These are phyloP conservation scores for Megacollybia marginata DNA, from an alignment of 768 basidiomycete genomes.

Conservation along the genomic window DNA sequence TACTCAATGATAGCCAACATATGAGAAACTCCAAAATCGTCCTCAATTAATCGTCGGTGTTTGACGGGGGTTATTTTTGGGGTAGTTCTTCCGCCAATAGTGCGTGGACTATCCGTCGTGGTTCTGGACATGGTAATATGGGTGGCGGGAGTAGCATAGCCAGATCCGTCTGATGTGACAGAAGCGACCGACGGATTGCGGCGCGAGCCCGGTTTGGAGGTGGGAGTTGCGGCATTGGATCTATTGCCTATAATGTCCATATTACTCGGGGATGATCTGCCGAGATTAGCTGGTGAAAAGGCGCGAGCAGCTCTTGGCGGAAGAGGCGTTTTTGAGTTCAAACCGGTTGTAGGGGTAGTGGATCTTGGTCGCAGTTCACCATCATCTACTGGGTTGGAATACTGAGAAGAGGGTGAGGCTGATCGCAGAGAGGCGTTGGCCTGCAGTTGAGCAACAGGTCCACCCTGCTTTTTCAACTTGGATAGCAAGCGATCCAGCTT, in stretches of 20 bases:
- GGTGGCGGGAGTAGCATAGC: constrained; percentile 37
- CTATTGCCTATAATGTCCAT: constrained; percentile 6
- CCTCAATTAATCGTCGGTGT: constrained; percentile 48
- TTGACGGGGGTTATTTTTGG: constrained; percentile 33
- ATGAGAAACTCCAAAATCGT: constrained; percentile 80
- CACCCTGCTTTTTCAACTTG: constrained; percentile 56
- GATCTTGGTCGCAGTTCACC: constrained; percentile 6
- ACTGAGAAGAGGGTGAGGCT: constrained; percentile 43
- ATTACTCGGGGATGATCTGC: constrained; percentile 11
- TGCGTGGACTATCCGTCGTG: constrained; percentile 15
- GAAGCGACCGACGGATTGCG: constrained; percentile 72
- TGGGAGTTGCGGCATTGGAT: constrained; percentile 9
- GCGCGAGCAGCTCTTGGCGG: constrained; percentile 5
- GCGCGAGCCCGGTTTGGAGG: constrained; percentile 17
- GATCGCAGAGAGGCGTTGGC: constrained; percentile 24
- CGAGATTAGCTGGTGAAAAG: constrained; percentile 8
- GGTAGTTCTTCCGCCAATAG: constrained; percentile 11
- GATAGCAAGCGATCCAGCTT: constrained; percentile 68
- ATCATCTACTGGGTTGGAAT: constrained; percentile 42
- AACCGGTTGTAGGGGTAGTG: constrained; percentile 9
- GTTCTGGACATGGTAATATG: constrained; percentile 18
- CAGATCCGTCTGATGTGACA: constrained; percentile 58
- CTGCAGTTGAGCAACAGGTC: neutral
- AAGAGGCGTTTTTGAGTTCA: constrained; percentile 7
- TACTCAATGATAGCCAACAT: constrained; percentile 89